These are phyloP conservation scores for Fusarium penzigii DNA, from an alignment of 2,329 filamentous ascomycete species.

Conservation along the genomic window DNA sequence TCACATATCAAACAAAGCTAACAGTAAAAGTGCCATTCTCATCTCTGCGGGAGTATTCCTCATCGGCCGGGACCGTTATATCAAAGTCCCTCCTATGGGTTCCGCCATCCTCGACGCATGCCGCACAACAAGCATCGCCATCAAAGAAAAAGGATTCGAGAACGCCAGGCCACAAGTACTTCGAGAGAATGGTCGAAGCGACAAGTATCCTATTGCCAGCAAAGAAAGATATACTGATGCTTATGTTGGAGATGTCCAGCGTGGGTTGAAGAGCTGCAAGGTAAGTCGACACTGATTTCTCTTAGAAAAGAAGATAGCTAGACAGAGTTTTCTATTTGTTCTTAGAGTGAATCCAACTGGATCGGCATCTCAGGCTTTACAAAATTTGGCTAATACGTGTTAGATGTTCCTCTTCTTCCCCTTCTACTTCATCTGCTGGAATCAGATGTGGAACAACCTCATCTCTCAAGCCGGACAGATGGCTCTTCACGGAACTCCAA, in stretches of 20 bases:
- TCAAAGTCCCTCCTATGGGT: constrained; percentile 6
- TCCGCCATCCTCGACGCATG: constrained; percentile 12
- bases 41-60: constrained; percentile 6
- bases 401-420: constrained; percentile 14
- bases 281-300: constrained; percentile 5
- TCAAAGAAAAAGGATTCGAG: constrained; percentile 8
- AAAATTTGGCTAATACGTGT: not conserved
- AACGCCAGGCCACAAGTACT: constrained; percentile 9
- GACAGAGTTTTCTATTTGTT: too few species aligned
- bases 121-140: constrained; percentile 4
- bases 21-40: constrained; percentile 4
- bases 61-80: constrained; percentile 4
- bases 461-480: constrained; percentile 31
- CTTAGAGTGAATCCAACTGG: too few species aligned
- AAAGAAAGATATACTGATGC: constrained; percentile 25
- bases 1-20: not conserved
- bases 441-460: constrained; percentile 36
- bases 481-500: constrained; percentile 25
- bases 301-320: not conserved
- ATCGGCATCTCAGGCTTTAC: too few species aligned
- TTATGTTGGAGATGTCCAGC: constrained; percentile 23
- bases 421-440: constrained; percentile 15
- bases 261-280: constrained; percentile 27
- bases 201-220: constrained; percentile 23
- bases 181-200: constrained; percentile 13